phyloP scores from a whole-genome alignment of 2,329 filamentous ascomycete species.

The Chaetomiaceae sp. region DNA sequence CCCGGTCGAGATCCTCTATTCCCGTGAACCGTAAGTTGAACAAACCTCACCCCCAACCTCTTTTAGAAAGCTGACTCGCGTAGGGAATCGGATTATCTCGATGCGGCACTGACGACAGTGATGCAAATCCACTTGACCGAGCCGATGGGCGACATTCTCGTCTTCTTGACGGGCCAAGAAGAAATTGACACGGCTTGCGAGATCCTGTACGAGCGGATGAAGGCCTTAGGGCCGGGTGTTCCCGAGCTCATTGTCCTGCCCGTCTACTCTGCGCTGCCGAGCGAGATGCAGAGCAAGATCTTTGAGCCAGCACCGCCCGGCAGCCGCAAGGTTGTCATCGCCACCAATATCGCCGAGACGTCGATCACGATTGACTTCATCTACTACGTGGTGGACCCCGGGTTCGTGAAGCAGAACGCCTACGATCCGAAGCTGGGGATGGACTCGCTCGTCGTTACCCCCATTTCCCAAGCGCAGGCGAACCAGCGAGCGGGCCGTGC shows the following conservation, averaged over 20 bases:
- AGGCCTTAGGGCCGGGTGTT: slow-evolving; percentile 82
- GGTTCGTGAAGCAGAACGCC: slow-evolving; percentile 95
- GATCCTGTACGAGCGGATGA: slow-evolving; percentile 92
- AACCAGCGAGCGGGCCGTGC: slow-evolving; percentile 91
- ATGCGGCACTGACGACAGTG: slow-evolving; percentile 88
- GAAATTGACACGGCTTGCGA: slow-evolving; percentile 96
- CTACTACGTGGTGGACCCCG: slow-evolving; percentile 94
- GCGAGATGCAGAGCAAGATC: slow-evolving; percentile 88
- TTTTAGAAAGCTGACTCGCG: slow-evolving; percentile 1
- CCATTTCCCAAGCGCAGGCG: slow-evolving; percentile 93
- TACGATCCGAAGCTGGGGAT: slow-evolving; percentile 97
- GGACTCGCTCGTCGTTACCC: slow-evolving; percentile 93
- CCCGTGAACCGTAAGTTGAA: slow-evolving; percentile 62
- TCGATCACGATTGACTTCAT: slow-evolving; percentile 98
- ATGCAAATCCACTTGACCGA: slow-evolving; percentile 98
- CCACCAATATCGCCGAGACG: slow-evolving; percentile 97
- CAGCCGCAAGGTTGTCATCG: slow-evolving; percentile 89
- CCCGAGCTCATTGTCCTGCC: slow-evolving; percentile 90
- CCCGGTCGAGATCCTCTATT: slow-evolving; percentile 95
- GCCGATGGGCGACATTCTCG: slow-evolving; percentile 85
- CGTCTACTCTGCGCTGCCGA: slow-evolving; percentile 91
- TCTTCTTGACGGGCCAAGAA: slow-evolving; percentile 95
- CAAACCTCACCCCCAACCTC: too few species aligned
- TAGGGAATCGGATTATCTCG: slow-evolving; percentile 86
- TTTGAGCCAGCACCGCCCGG: slow-evolving; percentile 90